phyloP scores from a whole-genome alignment of 495 filamentous ascomycete genomes.

The Tuber magnatum region DNA sequence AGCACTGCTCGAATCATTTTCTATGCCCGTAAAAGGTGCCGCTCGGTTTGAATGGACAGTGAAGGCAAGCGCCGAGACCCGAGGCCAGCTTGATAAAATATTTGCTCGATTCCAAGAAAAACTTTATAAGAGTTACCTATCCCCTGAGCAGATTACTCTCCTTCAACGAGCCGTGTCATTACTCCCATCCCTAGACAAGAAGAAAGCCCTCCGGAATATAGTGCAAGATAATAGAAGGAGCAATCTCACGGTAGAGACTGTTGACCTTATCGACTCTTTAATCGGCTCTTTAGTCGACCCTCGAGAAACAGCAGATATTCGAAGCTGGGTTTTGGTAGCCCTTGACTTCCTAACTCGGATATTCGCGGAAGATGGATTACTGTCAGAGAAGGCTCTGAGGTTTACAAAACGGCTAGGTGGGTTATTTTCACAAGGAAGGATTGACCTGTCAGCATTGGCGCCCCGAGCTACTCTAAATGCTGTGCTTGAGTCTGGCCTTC shows the following conservation, averaged over 20 bases:
- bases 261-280: constrained; percentile 25
- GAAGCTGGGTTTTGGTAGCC: constrained; percentile 33
- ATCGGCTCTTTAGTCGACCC: constrained; percentile 19
- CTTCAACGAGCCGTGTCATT: constrained; percentile 27
- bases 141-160: constrained; percentile 22
- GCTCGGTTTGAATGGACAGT: constrained; percentile 21
- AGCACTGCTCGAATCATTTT: constrained; percentile 31
- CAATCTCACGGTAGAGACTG: constrained; percentile 25
- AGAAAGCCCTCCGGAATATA: constrained; percentile 23
- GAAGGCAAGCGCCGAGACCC: constrained; percentile 7
- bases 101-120: constrained; percentile 23
- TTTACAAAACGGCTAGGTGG: constrained; percentile 34
- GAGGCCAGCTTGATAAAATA: constrained; percentile 19
- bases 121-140: constrained; percentile 22
- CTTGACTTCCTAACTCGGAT: constrained; percentile 37
- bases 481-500: constrained; percentile 32
- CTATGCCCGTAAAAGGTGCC: constrained; percentile 10
- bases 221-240: constrained; percentile 26
- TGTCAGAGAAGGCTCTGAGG: constrained; percentile 20
- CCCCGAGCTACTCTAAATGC: constrained; percentile 36
- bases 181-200: constrained; percentile 24
- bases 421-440: constrained; percentile 4
- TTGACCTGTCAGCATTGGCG: constrained; percentile 21
- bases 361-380: constrained; percentile 36
- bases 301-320: constrained; percentile 22